phyloP scores from a whole-genome alignment of 2,329 filamentous ascomycete genomes.

The Byssoonygena ceratinophila region DNA sequence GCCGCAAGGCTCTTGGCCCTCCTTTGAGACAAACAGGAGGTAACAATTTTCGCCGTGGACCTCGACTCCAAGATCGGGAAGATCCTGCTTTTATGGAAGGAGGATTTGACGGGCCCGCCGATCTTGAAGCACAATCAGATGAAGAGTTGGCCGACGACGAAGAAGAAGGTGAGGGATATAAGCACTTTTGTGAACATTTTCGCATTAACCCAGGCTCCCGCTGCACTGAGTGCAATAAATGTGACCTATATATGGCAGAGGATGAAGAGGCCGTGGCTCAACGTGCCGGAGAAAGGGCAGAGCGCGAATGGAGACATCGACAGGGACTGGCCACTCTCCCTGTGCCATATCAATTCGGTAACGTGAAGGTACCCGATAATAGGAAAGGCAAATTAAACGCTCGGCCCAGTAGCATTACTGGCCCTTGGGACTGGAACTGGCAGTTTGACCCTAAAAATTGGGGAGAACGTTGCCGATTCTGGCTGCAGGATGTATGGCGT shows the following conservation, averaged over 20 bases:
- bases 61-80: not conserved
- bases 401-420: constrained; percentile 14
- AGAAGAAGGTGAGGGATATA: constrained; percentile 59
- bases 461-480: constrained; percentile 25
- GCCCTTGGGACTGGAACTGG: constrained; percentile 22
- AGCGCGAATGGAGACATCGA: constrained; percentile 57
- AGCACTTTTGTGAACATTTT: constrained; percentile 95
- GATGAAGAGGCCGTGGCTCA: constrained; percentile 59
- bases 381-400: not conserved
- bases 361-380: not conserved
- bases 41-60: not conserved
- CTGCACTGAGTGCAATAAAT: constrained; percentile 70
- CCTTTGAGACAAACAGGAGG: constrained; percentile 15
- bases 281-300: constrained; percentile 59
- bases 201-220: constrained; percentile 63
- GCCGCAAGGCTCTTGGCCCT: constrained; percentile 54
- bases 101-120: constrained; percentile 4
- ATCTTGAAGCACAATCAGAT: constrained; percentile 13
- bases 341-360: constrained; percentile 7
- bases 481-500: constrained; percentile 31
- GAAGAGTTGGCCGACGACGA: constrained; percentile 19
- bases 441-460: constrained; percentile 17
- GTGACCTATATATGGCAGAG: constrained; percentile 63
- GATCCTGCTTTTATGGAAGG: constrained; percentile 7
- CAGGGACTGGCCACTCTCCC: constrained; percentile 39